Evolutionary conservation across 441 rosid genomes (phyloP).

Genomic region (Metrosideros polymorpha): DNA sequence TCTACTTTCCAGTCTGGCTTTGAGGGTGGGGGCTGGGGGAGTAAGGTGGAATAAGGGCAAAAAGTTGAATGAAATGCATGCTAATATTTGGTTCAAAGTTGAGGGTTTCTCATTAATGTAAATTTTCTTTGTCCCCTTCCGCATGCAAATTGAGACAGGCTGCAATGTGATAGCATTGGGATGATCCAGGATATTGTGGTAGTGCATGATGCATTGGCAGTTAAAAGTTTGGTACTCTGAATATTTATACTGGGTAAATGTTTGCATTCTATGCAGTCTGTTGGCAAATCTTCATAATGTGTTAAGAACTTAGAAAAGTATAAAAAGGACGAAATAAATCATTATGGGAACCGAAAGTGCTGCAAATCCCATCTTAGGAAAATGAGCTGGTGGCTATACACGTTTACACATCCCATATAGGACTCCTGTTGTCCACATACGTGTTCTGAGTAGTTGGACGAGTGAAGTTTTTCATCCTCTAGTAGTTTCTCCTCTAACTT

Average conservation of each 20-base stretch:
- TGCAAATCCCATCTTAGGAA: neutral
- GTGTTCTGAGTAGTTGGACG: neutral
- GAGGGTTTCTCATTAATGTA: neutral
- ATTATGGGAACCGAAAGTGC: neutral
- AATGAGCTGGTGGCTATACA: neutral
- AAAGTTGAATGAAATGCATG: neutral
- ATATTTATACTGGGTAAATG: neutral
- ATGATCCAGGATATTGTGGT: neutral
- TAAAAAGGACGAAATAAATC: neutral
- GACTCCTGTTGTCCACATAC: neutral
- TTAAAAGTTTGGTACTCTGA: neutral
- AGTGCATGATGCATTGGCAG: neutral
- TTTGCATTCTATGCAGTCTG: neutral
- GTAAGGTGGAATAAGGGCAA: neutral
- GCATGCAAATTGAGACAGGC: neutral
- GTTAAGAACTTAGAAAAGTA: neutral
- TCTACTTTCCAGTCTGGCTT: neutral
- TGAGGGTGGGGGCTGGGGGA: neutral
- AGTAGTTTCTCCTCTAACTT: neutral
- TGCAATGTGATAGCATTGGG: neutral
- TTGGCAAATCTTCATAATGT: neutral
- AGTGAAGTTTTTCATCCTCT: neutral
- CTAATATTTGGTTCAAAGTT: neutral
- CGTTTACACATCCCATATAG: neutral
- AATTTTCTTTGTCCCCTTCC: neutral